These are phyloP conservation scores for Fusarium compactum DNA, from an alignment of 2,329 filamentous ascomycete species.

Conservation along the genomic window DNA sequence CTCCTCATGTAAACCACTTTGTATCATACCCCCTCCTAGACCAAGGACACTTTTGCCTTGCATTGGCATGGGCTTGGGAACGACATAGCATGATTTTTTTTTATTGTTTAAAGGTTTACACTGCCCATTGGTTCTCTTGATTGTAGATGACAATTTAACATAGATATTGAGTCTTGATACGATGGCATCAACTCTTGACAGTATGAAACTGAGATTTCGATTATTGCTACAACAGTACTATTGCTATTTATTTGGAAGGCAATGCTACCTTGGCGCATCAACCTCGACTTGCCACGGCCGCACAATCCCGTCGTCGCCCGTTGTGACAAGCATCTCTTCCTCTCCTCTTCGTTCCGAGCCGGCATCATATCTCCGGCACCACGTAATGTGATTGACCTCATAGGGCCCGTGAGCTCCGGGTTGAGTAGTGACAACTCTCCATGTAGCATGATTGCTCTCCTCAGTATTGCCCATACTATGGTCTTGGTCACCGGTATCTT, in stretches of 20 bases:
- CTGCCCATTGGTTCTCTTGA: conserved; percentile 4
- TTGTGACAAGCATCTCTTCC: conserved; percentile 90
- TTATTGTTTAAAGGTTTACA: conserved; percentile 32
- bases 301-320: conserved; percentile 91
- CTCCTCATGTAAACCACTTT: conserved; percentile 50
- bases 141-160: neutral
- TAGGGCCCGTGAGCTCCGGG: conserved; percentile 88
- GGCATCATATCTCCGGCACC: conserved; percentile 83
- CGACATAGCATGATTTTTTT: conserved; percentile 44
- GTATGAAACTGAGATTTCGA: neutral
- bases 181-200: neutral
- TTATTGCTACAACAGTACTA: neutral
- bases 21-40: conserved; percentile 52
- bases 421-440: conserved; percentile 77
- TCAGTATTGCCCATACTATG: conserved; percentile 44
- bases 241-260: conserved; percentile 10
- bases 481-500: conserved; percentile 39
- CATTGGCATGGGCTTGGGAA: conserved; percentile 44
- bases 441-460: conserved; percentile 60
- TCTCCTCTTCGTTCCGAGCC: conserved; percentile 64
- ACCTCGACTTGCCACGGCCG: conserved; percentile 79
- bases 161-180: conserved; percentile 5
- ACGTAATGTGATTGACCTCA: conserved; percentile 92
- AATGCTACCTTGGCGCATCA: conserved; percentile 25
- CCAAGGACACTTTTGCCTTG: conserved; percentile 45